Base-by-base conservation (phyloP, 129 eudicot species). In the Artemisia argyi region DNA sequence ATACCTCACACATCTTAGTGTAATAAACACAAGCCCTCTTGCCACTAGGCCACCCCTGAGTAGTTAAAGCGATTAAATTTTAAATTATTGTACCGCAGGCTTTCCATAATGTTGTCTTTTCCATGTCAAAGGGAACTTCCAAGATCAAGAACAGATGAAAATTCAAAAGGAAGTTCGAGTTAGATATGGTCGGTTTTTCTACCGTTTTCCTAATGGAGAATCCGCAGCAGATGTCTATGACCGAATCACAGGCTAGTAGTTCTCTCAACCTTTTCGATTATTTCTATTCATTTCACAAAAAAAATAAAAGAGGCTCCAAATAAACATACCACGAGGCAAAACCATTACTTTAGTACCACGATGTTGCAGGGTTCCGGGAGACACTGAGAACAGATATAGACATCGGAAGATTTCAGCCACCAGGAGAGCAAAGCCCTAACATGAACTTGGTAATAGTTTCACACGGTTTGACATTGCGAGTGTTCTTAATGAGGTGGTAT, bases 141-240 rank as follows among this genome's bases (percentile, higher is more conserved):
- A 90, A 87, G 89, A 87, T 76, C 71, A 75, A 65, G 93, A 85
- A 65, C 86, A 90, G 16, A 90, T 90, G 97, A 87, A 81, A 73
- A 83, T 90, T 44, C 87, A 90, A 61, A 90, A 90, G 71, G 91
- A 82, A 15, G 78, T 59, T 66, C 75, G 97, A 39, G 81, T 82
- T 32, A 84, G 47, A 17, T 90, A 90, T 63, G 94, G 94, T 7
- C 88, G 94, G 11, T 90, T 90, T 79, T 90, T 90, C 79, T 87
- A 90, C 74, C 86, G 94, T 16, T 90, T 90, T 72, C 94, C 94
- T 17, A 87, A 90, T 26, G 97, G 97, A 50, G 97, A 87, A 85
- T 87, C 97, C 0, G 97, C 97, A 20, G 95, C 97, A 59, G 97
- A 90, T 70, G 95, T 90, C 60, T 90, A 90, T 63, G 95, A 90